A percentile compares a stretch with the other conserved stretches of the same genome.
Conservation (phyloP, 2,329 filamentous ascomycete species). For the Epichloe aotearoae region DNA sequence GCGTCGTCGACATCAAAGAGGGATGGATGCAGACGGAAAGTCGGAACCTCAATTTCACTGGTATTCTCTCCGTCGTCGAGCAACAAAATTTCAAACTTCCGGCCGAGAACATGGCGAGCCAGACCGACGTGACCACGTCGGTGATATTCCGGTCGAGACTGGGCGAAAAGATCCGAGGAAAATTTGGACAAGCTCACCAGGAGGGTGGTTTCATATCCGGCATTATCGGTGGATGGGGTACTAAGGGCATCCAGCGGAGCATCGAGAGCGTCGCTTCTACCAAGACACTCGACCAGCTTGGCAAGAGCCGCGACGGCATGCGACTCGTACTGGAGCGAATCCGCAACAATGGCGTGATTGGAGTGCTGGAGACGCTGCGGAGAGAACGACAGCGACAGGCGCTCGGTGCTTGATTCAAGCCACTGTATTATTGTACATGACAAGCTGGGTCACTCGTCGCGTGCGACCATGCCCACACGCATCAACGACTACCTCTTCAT, state of each 20-base stretch:
- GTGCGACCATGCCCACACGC: background rate
- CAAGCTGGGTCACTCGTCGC: background rate
- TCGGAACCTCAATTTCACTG: slow-evolving; percentile 69
- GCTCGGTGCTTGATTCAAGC: slow-evolving; percentile 4
- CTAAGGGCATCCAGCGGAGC: slow-evolving; percentile 60
- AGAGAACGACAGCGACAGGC: slow-evolving; percentile 25
- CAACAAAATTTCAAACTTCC: slow-evolving; percentile 51
- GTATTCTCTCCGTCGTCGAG: slow-evolving; percentile 67
- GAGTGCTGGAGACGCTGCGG: slow-evolving; percentile 42
- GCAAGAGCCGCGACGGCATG: slow-evolving; percentile 76
- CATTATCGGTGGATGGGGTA: slow-evolving; percentile 46
- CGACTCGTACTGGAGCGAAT: slow-evolving; percentile 62
- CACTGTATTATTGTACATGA: slow-evolving; percentile 4
- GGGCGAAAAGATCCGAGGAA: slow-evolving; percentile 52
- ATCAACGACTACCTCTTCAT: slow-evolving; percentile 2
- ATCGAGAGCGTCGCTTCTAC: slow-evolving; percentile 69
- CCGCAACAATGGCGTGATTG: slow-evolving; percentile 43
- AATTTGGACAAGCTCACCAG: slow-evolving; percentile 33
- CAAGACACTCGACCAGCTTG: slow-evolving; percentile 64
- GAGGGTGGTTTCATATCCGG: slow-evolving; percentile 36
- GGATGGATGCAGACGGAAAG: slow-evolving; percentile 77
- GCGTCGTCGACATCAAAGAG: slow-evolving; percentile 63
- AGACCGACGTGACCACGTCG: slow-evolving; percentile 59
- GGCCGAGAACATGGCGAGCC: slow-evolving; percentile 15
- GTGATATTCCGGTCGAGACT: slow-evolving; percentile 61